Base-by-base conservation (phyloP, 768 basidiomycete species). In the Daedalea quercina region DNA sequence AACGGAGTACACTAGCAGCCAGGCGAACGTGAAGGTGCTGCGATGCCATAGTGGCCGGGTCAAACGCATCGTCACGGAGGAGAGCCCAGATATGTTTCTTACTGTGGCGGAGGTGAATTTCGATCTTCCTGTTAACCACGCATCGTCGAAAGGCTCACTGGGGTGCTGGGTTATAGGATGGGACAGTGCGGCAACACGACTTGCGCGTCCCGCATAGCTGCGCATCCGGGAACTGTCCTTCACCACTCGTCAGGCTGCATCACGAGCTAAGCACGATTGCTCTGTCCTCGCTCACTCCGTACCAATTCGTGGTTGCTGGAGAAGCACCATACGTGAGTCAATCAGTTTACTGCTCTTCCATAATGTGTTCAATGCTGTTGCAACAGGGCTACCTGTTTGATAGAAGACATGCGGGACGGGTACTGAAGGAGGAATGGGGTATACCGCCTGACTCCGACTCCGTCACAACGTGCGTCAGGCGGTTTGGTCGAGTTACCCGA, bases 101-200 rank as follows among this genome's bases (percentile, higher is more conserved):
- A 83, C 89, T 0, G 84, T 88, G n/a, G 76, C 80, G n/a, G 87
- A 90, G 77, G 87, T 85, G 48, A 28, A 76, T 65, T 7, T 24
- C 15, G 17, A 23, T 26, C 50, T 25, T 34, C 9, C 44, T 44
- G 15, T 7, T 54, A 57, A 44, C 54, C 59, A 34, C 60, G 65
- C 45, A 54, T 19, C 41, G 44, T 26, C 15, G 26, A 33, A 13
- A 23, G 20, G 48, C 51, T 67, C 28, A 57, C 34, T 62, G 52
- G 31, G 52, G 40, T n/a, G 28, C 11, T 31, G 28, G 28, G n/a
- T 2, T 42, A 13, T 62, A 92, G 85, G 92, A 95, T 68, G 91
- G 90, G 3, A 78, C 84, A 25, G 90, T 94, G 9, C 79, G 92
- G 23, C 91, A 94, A 63, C 92, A 94, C 64, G 92, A 95, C 63